These are phyloP conservation scores for Fusarium abutilonis DNA, from an alignment of 2,329 filamentous ascomycete species.

Conservation along the genomic window DNA sequence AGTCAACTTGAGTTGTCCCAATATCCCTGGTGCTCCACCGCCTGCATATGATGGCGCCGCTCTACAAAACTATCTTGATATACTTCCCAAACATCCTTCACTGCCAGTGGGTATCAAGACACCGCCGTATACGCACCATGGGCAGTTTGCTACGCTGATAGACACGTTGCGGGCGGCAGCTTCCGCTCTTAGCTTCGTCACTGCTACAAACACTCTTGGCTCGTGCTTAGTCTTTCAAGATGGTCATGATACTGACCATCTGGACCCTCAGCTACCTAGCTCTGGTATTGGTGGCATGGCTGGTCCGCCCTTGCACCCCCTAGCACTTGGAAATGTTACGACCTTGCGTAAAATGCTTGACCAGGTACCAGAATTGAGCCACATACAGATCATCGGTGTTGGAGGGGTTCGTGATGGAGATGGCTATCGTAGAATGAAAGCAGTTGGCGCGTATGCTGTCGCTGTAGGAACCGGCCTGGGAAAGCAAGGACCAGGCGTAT, in stretches of 20 bases:
- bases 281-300: constrained; percentile 76
- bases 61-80: constrained; percentile 64
- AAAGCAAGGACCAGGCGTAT: constrained; percentile 68
- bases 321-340: constrained; percentile 80
- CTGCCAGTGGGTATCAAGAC: constrained; percentile 72
- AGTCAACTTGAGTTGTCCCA: constrained; percentile 81
- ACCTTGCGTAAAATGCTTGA: constrained; percentile 71
- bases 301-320: constrained; percentile 75
- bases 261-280: constrained; percentile 59
- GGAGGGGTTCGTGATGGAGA: constrained; percentile 74
- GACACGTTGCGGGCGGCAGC: constrained; percentile 56
- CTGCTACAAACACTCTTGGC: constrained; percentile 77
- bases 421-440: constrained; percentile 72
- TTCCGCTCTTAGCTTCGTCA: constrained; percentile 69
- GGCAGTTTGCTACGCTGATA: constrained; percentile 69
- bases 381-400: constrained; percentile 74
- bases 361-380: constrained; percentile 55
- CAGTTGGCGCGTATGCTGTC: constrained; percentile 72
- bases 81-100: constrained; percentile 52
- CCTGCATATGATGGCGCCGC: constrained; percentile 71
- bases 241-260: constrained; percentile 12
- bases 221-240: constrained; percentile 67
- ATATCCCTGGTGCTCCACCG: constrained; percentile 74
- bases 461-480: constrained; percentile 77
- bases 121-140: constrained; percentile 77